Evolutionary conservation across 345 rosid genomes (phyloP), one percentile per base, ranked within the genome.

Genomic region (Streptanthus diversifolius): DNA sequence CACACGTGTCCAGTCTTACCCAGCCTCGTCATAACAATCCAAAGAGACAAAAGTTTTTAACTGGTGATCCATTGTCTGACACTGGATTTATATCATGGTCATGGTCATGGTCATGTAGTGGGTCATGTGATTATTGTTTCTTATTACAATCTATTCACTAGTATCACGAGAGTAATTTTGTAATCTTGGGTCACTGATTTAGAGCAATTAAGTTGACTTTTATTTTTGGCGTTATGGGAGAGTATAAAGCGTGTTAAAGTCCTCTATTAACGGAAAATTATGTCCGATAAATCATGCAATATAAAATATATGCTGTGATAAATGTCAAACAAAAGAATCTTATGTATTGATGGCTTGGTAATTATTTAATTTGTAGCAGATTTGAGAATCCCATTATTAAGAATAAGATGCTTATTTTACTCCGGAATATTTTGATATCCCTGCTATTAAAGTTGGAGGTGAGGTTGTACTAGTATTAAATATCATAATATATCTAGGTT

Each of bases 321-420:
- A 57, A 45, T 36, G 41, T 19, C 18, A 57, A 33, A n/a, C 30
- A 15, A 8, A 17, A 63, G 35, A 37, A 63, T 54, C 58, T 18
- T 35, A 24, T 48, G 33, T 17, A 48, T 10, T 39, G 52, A 48
- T 57, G 59, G 33, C 17, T 74, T 24, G 25, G 8, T 52, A 62
- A 49, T 30, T 74, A 59, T 21, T 58, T 39, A 58, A 14, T 48
- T 29, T 29, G 37, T 19, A 30, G 36, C 39, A 49, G 51, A 37
- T 32, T 51, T 53, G 40, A 41, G 63, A 68, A 51, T 15, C n/a
- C 5, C 12, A 68, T 22, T 35, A 60, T 37, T 32, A 60, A 61
- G 79, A 68, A 68, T 68, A 61, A 27, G 70, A 75, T 75, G 56
- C 63, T 75, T 75, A 60, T 41, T 73, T 73, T 37, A 65, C 47